Conservation (phyloP, 495 filamentous ascomycete species). For the Cladorrhinum samala region DNA sequence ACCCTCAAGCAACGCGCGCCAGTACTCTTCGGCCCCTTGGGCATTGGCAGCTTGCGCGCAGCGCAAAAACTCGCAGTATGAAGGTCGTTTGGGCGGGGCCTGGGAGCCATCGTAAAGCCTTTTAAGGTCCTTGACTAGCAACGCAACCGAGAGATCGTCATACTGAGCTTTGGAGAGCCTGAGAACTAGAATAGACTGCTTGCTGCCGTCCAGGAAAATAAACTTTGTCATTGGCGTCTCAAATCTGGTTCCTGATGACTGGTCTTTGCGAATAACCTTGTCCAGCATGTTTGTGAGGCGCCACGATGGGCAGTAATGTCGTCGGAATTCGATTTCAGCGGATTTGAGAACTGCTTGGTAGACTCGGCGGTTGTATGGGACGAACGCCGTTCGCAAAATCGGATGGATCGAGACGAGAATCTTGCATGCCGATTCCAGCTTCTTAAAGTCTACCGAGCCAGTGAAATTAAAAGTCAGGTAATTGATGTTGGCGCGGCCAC, state of each 20-base stretch:
- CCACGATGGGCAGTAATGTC: slow-evolving; percentile 37
- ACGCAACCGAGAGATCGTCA: slow-evolving; percentile 35
- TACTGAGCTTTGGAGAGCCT: slow-evolving; percentile 44
- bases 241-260: slow-evolving; percentile 30
- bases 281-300: slow-evolving; percentile 29
- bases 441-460: slow-evolving; percentile 34
- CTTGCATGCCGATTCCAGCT: slow-evolving; percentile 38
- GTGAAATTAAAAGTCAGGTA: slow-evolving; percentile 39
- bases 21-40: slow-evolving; percentile 35
- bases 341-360: slow-evolving; percentile 41
- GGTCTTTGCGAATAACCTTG: slow-evolving; percentile 40
- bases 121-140: slow-evolving; percentile 39
- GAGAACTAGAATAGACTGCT: slow-evolving; percentile 39
- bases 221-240: slow-evolving; percentile 41
- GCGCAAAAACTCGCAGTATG: slow-evolving; percentile 40
- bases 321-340: slow-evolving; percentile 34
- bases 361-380: slow-evolving; percentile 35
- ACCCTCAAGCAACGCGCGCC: slow-evolving; percentile 36
- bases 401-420: slow-evolving; percentile 36
- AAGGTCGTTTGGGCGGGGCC: slow-evolving; percentile 26
- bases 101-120: slow-evolving; percentile 35
- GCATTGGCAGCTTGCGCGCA: slow-evolving; percentile 28
- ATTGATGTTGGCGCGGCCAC: slow-evolving; percentile 35
- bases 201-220: slow-evolving; percentile 39
- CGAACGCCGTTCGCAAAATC: slow-evolving; percentile 40